phyloP scores from a whole-genome alignment of 805 yeast species.

The Candida boleticola region DNA sequence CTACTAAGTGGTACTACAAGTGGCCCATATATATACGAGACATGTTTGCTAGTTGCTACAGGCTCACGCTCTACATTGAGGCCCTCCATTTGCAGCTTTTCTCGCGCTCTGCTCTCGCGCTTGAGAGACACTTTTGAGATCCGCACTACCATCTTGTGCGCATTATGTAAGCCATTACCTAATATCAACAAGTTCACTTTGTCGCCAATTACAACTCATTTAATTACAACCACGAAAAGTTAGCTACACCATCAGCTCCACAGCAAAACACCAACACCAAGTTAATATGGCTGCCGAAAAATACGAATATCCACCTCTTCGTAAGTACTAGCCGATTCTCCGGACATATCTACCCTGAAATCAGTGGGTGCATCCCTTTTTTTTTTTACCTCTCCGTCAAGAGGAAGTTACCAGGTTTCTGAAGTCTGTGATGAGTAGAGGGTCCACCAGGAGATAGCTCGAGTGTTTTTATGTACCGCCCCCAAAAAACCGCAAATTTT shows the following conservation, averaged over 20 bases:
- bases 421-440: neutral
- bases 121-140: no score
- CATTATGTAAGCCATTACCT: neutral
- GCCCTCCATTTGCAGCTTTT: no score
- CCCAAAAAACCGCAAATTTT: no score
- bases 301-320: slow-evolving; percentile 19
- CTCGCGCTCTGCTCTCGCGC: no score
- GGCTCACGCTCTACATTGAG: no score
- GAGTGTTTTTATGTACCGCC: no score
- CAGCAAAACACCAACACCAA: neutral
- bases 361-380: neutral
- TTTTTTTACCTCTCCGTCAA: no score
- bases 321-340: slow-evolving; percentile 13
- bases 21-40: no score
- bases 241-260: neutral
- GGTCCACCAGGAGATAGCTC: neutral
- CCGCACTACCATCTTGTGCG: no score
- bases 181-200: neutral
- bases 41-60: no score
- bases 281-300: slow-evolving; percentile 10
- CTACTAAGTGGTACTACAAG: no score
- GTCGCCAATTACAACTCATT: slow-evolving; percentile 4
- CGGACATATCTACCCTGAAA: neutral
- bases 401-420: neutral
- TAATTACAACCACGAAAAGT: neutral